A percentile compares a stretch with the other conserved stretches of the same genome.
Conservation (phyloP, 1,284 basidiomycete genomes). For the Vanrija humicola region DNA sequence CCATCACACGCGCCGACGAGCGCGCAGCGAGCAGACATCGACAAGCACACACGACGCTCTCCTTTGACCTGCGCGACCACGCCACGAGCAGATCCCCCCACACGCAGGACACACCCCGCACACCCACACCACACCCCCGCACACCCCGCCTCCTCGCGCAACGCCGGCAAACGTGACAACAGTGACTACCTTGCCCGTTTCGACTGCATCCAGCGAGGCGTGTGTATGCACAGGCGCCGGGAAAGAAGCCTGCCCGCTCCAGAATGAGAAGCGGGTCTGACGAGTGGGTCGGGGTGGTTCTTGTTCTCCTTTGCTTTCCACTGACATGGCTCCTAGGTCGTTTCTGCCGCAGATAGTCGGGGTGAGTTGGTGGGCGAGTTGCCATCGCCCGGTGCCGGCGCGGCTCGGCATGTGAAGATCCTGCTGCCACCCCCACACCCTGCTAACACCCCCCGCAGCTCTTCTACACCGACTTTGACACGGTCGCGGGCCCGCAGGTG, state of each 20-base stretch:
- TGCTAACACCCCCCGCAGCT: slow-evolving; percentile 24
- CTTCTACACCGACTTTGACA: slow-evolving; percentile 50
- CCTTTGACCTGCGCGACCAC: too few species aligned
- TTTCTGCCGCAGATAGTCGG: slow-evolving; percentile 49
- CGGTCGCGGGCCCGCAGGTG: slow-evolving; percentile 41
- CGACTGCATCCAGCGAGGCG: background rate
- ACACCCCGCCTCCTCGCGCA: background rate
- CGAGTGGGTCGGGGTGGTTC: background rate
- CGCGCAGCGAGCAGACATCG: too few species aligned
- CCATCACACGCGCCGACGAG: too few species aligned
- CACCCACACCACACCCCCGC: background rate
- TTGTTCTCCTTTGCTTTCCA: background rate
- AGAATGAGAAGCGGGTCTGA: too few species aligned
- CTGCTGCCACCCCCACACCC: background rate
- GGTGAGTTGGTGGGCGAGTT: slow-evolving; percentile 21
- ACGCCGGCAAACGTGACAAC: background rate
- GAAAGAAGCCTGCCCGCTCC: background rate
- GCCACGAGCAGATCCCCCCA: too few species aligned
- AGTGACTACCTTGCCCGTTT: background rate
- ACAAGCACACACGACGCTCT: too few species aligned
- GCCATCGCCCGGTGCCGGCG: background rate
- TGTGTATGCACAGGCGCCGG: background rate
- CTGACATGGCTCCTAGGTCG: slow-evolving; percentile 34
- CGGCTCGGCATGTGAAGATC: background rate
- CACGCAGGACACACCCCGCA: too few species aligned